These are phyloP conservation scores for Beauveria sp. DNA, from an alignment of 2,329 filamentous ascomycete genomes.

Conservation along the genomic window DNA sequence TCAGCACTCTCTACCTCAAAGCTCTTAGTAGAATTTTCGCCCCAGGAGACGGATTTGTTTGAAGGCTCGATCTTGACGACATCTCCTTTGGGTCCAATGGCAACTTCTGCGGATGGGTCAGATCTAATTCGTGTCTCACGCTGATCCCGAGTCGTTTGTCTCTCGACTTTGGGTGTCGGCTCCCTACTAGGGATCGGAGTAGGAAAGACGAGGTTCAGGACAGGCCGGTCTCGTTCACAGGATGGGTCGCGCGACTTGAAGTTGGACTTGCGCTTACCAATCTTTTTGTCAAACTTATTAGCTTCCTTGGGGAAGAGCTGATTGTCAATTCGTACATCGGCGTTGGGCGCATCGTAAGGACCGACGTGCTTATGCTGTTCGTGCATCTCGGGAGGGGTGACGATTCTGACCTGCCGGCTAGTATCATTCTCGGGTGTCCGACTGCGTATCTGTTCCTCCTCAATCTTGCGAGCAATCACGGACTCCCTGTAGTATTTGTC, in stretches of 20 bases:
- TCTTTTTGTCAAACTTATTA: constrained; percentile 25
- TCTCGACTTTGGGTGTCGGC: constrained; percentile 11
- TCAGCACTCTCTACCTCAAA: constrained; percentile 56
- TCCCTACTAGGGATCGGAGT: constrained; percentile 41
- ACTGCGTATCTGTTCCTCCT: constrained; percentile 45
- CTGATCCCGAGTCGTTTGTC: constrained; percentile 12
- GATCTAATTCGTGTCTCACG: constrained; percentile 14
- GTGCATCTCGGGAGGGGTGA: constrained; percentile 43
- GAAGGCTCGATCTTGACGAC: constrained; percentile 31
- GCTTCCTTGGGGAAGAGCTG: constrained; percentile 47
- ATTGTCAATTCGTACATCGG: constrained; percentile 57
- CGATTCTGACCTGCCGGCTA: constrained; percentile 36
- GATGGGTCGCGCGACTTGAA: constrained; percentile 45
- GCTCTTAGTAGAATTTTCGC: constrained; percentile 55
- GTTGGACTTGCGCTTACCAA: constrained; percentile 19
- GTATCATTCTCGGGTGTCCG: constrained; percentile 38
- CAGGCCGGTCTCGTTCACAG: constrained; percentile 46
- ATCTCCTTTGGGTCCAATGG: constrained; percentile 34
- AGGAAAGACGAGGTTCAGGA: constrained; percentile 54
- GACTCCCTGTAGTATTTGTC: constrained; percentile 51
- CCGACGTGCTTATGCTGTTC: constrained; percentile 32
- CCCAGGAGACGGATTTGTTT: constrained; percentile 57
- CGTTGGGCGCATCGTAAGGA: constrained; percentile 50
- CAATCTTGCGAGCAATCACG: constrained; percentile 45
- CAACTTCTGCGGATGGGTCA: constrained; percentile 26